Evolutionary conservation across 2,329 filamentous ascomycete species (phyloP), one percentile per base, ranked within the genome.

Genomic region (Neurospora crassa): DNA sequence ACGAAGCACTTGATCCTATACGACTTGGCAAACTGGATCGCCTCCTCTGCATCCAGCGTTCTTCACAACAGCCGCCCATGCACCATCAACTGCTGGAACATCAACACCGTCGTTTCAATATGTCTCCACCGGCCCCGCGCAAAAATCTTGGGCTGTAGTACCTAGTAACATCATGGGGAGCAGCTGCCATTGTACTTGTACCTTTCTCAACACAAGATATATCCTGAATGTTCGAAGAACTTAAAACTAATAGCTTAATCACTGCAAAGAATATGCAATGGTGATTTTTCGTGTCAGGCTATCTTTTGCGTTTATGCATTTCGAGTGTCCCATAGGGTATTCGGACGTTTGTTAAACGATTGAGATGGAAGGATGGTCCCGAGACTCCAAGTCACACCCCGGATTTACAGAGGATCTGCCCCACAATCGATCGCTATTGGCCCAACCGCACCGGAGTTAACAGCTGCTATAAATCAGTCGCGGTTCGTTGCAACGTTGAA

Each of bases 1-100:
- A 91, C 81, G 78, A 92, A 83, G 69, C 90, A 91, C 79, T 87
- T 86, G 74, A 93, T 85, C 5, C 83, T 83, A 75, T 92, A 88
- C 18, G 83, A 79, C 72, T 84, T 81, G 0, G 90, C 86, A 76
- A 93, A 93, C 2, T 83, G 83, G 69, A 93, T 85, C 72, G 91
- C 90, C 75, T 92, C 88, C 76, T 89, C 87, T 70, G 86, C 84
- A 73, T 92, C 87, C 67, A 88, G 82, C 1, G 89, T 84, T 47
- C 91, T 85, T 0, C 90, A 90, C 29, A 87, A 86, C 0, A 91
- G 84, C 79, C 86, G 89, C 11, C 90, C 90, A 29, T 29, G 29
- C 29, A 29, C 29, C 29, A 29, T 29, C 29, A 5, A 29, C 29
- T 29, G 29, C 29, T 29, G 29, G 4, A 29, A 29, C 1, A 29